A percentile compares a stretch with the other conserved stretches of the same genome.
Evolutionary conservation across 2,329 filamentous ascomycete species (phyloP).

Genomic region (Colletotrichum trifolii): DNA sequence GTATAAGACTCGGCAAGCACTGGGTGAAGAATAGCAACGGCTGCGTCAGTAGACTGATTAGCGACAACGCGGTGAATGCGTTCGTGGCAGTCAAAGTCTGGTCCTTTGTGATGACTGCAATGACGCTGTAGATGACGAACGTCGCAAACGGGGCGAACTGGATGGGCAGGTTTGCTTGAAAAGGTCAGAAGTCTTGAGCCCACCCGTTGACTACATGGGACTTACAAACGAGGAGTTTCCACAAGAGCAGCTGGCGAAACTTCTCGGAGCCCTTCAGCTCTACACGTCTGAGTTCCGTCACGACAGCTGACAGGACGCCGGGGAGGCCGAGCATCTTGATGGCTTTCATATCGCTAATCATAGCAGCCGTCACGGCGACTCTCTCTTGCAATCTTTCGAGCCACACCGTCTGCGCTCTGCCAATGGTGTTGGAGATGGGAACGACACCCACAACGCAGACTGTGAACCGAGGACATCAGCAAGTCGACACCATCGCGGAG

Average conservation of each 20-base stretch:
- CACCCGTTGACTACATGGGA: conserved; percentile 1
- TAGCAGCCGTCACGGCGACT: conserved; percentile 57
- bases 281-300: conserved; percentile 35
- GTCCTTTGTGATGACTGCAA: conserved; percentile 31
- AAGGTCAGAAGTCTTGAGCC: conserved; percentile 18
- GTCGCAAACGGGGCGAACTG: conserved; percentile 35
- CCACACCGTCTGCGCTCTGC: conserved; percentile 54
- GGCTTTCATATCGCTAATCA: conserved; percentile 61
- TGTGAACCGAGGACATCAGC: conserved; percentile 40
- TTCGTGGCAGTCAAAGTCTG: conserved; percentile 23
- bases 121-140: conserved; percentile 29
- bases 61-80: conserved; percentile 37
- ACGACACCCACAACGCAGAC: conserved; percentile 48
- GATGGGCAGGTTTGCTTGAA: conserved; percentile 6
- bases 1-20: conserved; percentile 9
- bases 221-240: conserved; percentile 33
- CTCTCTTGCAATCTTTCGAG: conserved; percentile 59
- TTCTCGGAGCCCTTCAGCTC: conserved; percentile 39
- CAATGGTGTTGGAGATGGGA: conserved; percentile 38
- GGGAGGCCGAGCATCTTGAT: conserved; percentile 62
- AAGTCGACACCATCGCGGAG: not conserved
- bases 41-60: conserved; percentile 38
- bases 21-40: conserved; percentile 32
- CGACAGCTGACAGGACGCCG: conserved; percentile 45
- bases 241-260: conserved; percentile 37